Base-by-base conservation (phyloP, 129 eudicot species). In the Gnaphalium uliginosum region DNA sequence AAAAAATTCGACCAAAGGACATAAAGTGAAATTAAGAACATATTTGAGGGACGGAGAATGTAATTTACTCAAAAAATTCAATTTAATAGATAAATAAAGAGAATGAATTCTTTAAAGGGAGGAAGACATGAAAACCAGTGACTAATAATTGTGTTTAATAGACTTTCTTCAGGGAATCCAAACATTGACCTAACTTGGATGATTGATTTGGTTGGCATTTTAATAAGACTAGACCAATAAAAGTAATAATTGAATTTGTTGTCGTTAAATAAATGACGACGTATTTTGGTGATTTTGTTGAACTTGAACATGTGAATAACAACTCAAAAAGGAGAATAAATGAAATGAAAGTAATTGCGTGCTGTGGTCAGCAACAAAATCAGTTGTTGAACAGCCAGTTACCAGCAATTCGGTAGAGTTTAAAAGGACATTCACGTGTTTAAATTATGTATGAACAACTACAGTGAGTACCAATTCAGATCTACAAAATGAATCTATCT, bases 321-420 rank as follows among this genome's bases (percentile, higher is more conserved):
- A 37, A 37, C 13, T 37, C 43, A 21, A 25, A 35, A 8, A 4
- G 21, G 8, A 41, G 4, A 51, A 24, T 22, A 14, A 65, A 22
- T 13, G 8, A 24, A 18, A 15, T 3, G 14, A 13, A 76, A 54
- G 69, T 76, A 18, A 35, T 68, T 66, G 80, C 80, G 66, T 69
- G 8, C 13, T 27, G 46, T 59, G 35, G 70, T 39, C 50, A 27
- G 57, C 25, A 37, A 37, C 18, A 37, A 25, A 69, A 10, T 41
- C 81, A 43, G 76, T 69, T 77, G 59, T 37, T 57, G 81, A 37
- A 77, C 62, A 77, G 81, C 76, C 76, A 69, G 53, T n/a, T 78
- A 14, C 81, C 70, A 22, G 21, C 59, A 77, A 57, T 77, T 78
- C 61, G 71, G 76, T n/a, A 29, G 30, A 33, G 51, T 41, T 18